Conservation (phyloP, 2,329 filamentous ascomycete genomes). For the Alternaria dauci region DNA sequence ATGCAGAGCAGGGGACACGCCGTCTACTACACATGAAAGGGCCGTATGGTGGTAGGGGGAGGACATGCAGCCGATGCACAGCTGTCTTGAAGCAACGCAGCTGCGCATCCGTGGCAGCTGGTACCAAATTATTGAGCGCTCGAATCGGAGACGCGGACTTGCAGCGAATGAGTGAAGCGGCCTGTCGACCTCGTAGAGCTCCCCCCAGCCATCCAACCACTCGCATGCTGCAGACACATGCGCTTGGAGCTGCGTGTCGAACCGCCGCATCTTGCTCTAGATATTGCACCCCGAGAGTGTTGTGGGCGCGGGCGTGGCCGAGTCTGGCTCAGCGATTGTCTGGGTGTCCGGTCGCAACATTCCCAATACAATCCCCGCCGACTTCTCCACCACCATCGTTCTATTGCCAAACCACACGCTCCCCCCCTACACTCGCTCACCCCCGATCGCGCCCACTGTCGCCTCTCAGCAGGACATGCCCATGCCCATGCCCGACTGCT, state of each 20-base stretch:
- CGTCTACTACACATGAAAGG: background rate
- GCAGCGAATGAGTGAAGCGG: constrained; percentile 36
- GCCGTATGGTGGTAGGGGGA: background rate
- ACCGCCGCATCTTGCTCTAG: constrained; percentile 1
- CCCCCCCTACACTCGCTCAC: constrained; percentile 32
- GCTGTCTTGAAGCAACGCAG: background rate
- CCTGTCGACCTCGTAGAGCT: constrained; percentile 14
- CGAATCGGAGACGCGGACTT: constrained; percentile 33
- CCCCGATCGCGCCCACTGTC: constrained; percentile 25
- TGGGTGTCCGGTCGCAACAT: constrained; percentile 17
- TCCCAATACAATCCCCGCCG: constrained; percentile 29
- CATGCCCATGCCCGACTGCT: constrained; percentile 31
- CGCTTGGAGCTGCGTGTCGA: constrained; percentile 2
- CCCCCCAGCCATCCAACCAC: constrained; percentile 12
- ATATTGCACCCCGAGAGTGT: background rate
- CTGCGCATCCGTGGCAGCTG: background rate
- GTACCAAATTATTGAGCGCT: constrained; percentile 12
- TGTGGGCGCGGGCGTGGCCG: constrained; percentile 10
- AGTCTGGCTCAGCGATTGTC: constrained; percentile 12
- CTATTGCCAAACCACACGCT: constrained; percentile 18
- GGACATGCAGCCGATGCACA: background rate
- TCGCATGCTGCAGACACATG: constrained; percentile 5
- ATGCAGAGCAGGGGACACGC: background rate
- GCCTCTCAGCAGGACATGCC: constrained; percentile 42
- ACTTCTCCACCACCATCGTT: constrained; percentile 21